Evolutionary conservation across 768 basidiomycete species (phyloP).

Genomic region (Psilocybe cubensis): DNA sequence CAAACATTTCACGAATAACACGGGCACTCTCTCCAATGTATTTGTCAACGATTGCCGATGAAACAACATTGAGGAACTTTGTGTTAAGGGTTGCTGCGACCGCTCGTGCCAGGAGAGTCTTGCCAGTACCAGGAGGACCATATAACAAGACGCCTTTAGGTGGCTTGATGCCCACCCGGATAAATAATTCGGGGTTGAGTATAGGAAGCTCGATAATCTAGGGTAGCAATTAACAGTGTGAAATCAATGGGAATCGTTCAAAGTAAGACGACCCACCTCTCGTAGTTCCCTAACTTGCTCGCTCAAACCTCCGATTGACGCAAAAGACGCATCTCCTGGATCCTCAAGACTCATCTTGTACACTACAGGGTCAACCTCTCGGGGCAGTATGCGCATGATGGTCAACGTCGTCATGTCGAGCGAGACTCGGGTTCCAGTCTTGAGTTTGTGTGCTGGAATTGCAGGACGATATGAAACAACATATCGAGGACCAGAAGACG

Average conservation of each 20-base stretch:
- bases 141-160: constrained; percentile 97
- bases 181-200: constrained; percentile 91
- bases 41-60: constrained; percentile 96
- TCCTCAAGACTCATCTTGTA: constrained; percentile 99
- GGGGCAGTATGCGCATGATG: constrained; percentile 96
- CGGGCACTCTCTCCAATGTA: constrained; percentile 99
- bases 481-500: constrained; percentile 96
- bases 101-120: constrained; percentile 92
- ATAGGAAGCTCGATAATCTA: constrained; percentile 96
- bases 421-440: constrained; percentile 92
- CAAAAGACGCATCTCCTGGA: constrained; percentile 93
- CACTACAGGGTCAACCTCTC: constrained; percentile 96
- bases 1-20: constrained; percentile 98
- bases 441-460: constrained; percentile 89
- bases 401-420: constrained; percentile 99
- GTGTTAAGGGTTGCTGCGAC: constrained; percentile 95
- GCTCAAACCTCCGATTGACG: constrained; percentile 93
- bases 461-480: constrained; percentile 97
- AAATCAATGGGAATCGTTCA: not conserved
- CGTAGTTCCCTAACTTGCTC: constrained; percentile 97
- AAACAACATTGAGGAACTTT: constrained; percentile 98
- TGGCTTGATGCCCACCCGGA: constrained; percentile 94
- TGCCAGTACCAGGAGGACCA: constrained; percentile 96
- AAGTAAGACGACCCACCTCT: constrained; percentile 60
- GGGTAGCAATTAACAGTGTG: not conserved